Base-by-base conservation (phyloP, 345 rosid species). In the Pelargonium nanum region DNA sequence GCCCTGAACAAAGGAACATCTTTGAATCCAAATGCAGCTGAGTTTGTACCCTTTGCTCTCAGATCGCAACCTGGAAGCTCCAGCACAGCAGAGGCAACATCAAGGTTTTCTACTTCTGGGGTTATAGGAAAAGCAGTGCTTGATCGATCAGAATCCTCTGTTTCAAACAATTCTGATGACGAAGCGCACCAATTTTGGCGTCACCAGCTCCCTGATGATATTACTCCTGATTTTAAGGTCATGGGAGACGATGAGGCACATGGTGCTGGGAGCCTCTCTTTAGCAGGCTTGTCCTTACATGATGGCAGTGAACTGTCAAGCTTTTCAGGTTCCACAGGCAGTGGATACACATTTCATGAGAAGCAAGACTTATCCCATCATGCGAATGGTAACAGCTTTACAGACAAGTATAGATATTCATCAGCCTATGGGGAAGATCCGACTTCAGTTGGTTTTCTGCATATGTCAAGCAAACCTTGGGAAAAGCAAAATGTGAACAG, bases 21-120 rank as follows among this genome's bases (percentile, higher is more conserved):
- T 60, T 81, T 90, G 77, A 94, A 94, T 63, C 99, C 99, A 19
- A 81, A 87, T 79, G 99, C 99, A 7, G 96, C 95, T 8, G 99
- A 89, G 82, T 93, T 93, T 10, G 74, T 93, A 72, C 99, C 99
- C 3, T 81, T 80, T 67, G 65, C 92, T 22, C 86, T 84, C 57
- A 77, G 89, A 13, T 75, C 91, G 53, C 75, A 88, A 24, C 61
- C 87, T 68, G 83, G 81, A 72, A 80, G 76, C 65, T 54, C 84
- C 45, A 65, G 71, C 26, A 63, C 69, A 22, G 58, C 83, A 9
- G 85, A 82, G 77, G 74, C 71, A 8, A 26, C 85, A 1, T 44
- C 78, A 12, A 80, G 80, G 55, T 72, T 85, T 70, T 55, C 74
- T 63, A 28, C 87, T 69, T 77, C 87, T 24, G 79, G 75, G 20